Evolutionary conservation across 2,329 filamentous ascomycete genomes (phyloP).

Genomic region (Talaromyces sp.): DNA sequence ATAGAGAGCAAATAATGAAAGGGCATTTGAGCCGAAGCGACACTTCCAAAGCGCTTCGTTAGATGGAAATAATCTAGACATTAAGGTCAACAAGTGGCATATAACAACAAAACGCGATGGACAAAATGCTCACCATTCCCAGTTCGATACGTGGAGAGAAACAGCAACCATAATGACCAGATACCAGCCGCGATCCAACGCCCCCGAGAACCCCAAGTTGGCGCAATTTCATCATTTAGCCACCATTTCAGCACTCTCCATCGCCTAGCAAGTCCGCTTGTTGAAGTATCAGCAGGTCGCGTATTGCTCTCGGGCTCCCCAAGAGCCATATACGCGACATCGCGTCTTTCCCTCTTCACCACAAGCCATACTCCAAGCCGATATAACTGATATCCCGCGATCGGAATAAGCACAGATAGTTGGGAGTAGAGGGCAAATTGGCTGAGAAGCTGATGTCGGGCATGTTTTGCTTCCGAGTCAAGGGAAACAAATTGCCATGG

Average conservation of each 20-base stretch:
- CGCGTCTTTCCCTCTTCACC: not conserved
- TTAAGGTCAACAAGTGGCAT: not conserved
- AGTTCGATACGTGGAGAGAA: constrained; percentile 3
- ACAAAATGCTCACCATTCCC: constrained; percentile 6
- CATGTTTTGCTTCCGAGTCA: constrained; percentile 4
- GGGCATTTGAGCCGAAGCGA: constrained; percentile 57
- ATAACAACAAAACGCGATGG: not conserved
- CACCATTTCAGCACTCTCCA: constrained; percentile 5
- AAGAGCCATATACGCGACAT: not conserved
- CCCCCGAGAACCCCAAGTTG: constrained; percentile 5
- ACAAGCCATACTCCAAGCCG: not conserved
- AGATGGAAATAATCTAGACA: constrained; percentile 56
- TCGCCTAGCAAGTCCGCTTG: not conserved
- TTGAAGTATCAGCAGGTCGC: not conserved
- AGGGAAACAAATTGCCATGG: constrained; percentile 10
- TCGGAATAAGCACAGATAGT: constrained; percentile 4
- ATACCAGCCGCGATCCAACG: constrained; percentile 6
- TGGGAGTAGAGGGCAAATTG: constrained; percentile 7
- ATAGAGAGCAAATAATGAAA: constrained; percentile 54
- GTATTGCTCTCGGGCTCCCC: not conserved
- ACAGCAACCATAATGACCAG: constrained; percentile 4
- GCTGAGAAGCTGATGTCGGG: not conserved
- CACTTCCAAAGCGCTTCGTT: constrained; percentile 58
- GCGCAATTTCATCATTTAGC: constrained; percentile 4
- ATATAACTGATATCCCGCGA: not conserved